These are phyloP conservation scores for Globisporangium lucens DNA, from an alignment of 352 stramenopile genomes.

Conservation along the genomic window DNA sequence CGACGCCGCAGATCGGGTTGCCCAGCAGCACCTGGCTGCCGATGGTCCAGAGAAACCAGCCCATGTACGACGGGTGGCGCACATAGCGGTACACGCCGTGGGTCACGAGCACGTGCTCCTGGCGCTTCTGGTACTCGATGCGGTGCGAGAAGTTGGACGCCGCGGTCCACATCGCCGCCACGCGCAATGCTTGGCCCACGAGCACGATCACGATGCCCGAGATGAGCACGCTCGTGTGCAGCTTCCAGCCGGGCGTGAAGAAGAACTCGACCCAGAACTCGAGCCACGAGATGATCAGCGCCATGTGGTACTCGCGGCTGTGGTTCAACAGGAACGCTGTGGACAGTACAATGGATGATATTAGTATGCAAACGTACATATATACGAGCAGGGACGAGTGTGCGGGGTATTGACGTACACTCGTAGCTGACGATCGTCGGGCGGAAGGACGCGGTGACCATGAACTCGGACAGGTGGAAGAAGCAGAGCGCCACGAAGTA, in stretches of 20 bases:
- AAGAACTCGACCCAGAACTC: slow-evolving; percentile 92
- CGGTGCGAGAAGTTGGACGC: slow-evolving; percentile 95
- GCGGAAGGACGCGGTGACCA: slow-evolving; percentile 81
- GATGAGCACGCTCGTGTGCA: slow-evolving; percentile 48
- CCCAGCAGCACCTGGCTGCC: slow-evolving; percentile 92
- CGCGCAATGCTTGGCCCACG: slow-evolving; percentile 85
- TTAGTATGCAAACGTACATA: not conserved
- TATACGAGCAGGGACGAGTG: not conserved
- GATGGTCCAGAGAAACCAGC: slow-evolving; percentile 97
- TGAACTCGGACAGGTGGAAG: slow-evolving; percentile 85
- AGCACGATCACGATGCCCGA: slow-evolving; percentile 72
- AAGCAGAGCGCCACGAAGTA: slow-evolving; percentile 77
- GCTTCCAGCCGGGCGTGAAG: slow-evolving; percentile 79
- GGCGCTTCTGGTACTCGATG: slow-evolving; percentile 92
- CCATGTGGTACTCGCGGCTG: slow-evolving; percentile 87
- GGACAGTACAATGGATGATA: not conserved
- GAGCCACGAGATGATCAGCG: slow-evolving; percentile 66
- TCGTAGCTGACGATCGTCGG: slow-evolving; percentile 77
- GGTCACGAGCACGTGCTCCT: slow-evolving; percentile 93
- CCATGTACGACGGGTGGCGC: slow-evolving; percentile 94
- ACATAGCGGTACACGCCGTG: slow-evolving; percentile 91
- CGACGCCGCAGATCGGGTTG: slow-evolving; percentile 86
- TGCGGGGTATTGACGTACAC: slow-evolving; percentile 38
- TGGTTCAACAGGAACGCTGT: slow-evolving; percentile 90
- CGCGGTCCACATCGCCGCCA: slow-evolving; percentile 91